Evolutionary conservation across 495 filamentous ascomycete genomes (phyloP), one percentile per base, ranked within the genome.

Genomic region (Penicillium taxi): DNA sequence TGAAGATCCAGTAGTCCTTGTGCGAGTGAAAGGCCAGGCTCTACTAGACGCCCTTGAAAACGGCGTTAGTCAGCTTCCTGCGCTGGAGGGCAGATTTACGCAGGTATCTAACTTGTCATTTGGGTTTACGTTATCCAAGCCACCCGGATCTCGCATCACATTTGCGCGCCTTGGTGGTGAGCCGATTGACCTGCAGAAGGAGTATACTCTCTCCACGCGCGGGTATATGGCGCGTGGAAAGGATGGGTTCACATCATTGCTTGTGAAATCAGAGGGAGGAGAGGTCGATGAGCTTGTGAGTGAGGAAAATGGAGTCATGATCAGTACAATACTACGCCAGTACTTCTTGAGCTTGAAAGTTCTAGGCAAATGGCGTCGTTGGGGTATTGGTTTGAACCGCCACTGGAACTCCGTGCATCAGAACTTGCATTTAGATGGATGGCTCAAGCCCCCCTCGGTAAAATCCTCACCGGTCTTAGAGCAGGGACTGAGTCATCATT

Each of bases 181-280:
- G 21, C 69, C 79, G 0, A 56, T 88, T 7, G 72, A 88, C 11
- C 47, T 65, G 4, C 60, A 75, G 8, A 71, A 63, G 27, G 56
- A 69, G 11, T 94, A 94, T 42, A 68, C 65, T 7, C 54, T 94
- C 1, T 76, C 78, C 16, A 94, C 88, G 0, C 64, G 88, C 11
- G 85, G 82, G 0, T 90, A 93, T 53, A 93, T 94, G 86, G 77
- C 64, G 4, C 77, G 82, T 8, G 87, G 87, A 8, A 94, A 90
- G 57, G 84, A 95, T 49, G 88, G 88, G 1, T 95, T 82, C 50
- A 61, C 68, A 1, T 82, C 81, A 14, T 69, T 95, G 6, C 69
- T 87, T 6, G 67, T 82, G 1, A 48, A 80, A 35, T 68, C 75
- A 1, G 80, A 82, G 45, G 84, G 84, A 15, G 87, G 86, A 6